Base-by-base conservation (phyloP, 208 protist genomes). In the Leishmania gerbilli region DNA sequence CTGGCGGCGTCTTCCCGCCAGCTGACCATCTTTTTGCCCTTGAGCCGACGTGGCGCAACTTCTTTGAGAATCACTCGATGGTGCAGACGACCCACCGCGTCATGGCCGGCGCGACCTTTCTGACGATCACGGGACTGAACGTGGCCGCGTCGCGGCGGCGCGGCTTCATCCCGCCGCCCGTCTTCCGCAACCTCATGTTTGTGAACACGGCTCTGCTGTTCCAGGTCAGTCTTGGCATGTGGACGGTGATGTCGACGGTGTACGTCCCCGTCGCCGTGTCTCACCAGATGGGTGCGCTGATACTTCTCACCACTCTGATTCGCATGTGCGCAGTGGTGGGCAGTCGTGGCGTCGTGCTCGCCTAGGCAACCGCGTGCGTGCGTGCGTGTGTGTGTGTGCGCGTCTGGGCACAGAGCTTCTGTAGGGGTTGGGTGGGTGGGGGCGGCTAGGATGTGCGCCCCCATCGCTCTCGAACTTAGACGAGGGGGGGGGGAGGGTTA, bases 221-320 rank as follows among this genome's bases (percentile, higher is more conserved):
- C 37, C 96, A 99, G 89, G 91, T 99, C 0, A 71, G 75, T 9
- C 87, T 99, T 3, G 98, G 98, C 75, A 96, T 99, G 60, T 89
- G 96, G 84, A 99, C 98, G 3, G 87, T 99, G 34, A 84, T 98
- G 76, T 98, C 91, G 27, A 90, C 93, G 75, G 98, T 99, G 27
- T 94, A 98, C 64, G 92, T 95, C 31, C 92, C 95, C 6, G 77
- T 99, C 13, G 98, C 95, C 5, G 93, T 92, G 27, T 83, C 88
- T 15, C 97, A 99, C 80, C 96, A 98, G 79, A 84, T 95, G 40
- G 90, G 91, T n/a, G 90, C 95, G 31, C 79, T 98, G 49, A n/a
- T 95, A 1, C 88, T 98, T 7, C 90, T 98, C 17, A 89, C 93
- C 56, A 92, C 88, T 45, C 82, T 97, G 19, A 91, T 97, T 71